These are phyloP conservation scores for Lavandula angustifolia DNA, from an alignment of 257 asterid genomes.

Conservation along the genomic window DNA sequence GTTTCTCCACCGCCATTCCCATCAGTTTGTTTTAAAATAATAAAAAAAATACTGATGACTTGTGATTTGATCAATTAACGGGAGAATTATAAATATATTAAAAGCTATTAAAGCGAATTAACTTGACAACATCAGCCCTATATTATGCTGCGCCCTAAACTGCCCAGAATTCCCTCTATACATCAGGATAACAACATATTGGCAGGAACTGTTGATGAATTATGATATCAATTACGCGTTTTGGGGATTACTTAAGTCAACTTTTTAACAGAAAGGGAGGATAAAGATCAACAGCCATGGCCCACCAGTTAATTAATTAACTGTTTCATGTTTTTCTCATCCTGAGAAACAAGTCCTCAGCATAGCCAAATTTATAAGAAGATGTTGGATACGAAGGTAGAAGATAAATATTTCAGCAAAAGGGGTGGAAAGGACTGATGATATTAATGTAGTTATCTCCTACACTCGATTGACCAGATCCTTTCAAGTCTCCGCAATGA, in stretches of 20 bases:
- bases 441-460: background rate
- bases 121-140: background rate
- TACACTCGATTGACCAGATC: background rate
- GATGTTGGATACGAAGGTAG: background rate
- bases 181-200: background rate
- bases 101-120: conserved; percentile 14
- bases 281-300: conserved; percentile 24
- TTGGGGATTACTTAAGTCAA: conserved; percentile 28
- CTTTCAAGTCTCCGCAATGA: background rate
- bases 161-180: background rate
- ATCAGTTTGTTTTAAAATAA: background rate
- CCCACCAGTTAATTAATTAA: conserved; percentile 32
- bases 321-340: conserved; percentile 13
- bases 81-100: background rate
- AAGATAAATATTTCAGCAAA: background rate
- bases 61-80: conserved; percentile 31
- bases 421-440: background rate
- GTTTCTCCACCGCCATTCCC: conserved; percentile 28
- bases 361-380: conserved; percentile 26
- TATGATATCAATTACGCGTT: conserved; percentile 30
- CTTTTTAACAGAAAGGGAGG: conserved; percentile 37
- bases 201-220: background rate
- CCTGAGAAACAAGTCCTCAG: background rate
- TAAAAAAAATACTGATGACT: conserved; percentile 20
- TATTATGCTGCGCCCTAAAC: background rate